Evolutionary conservation across 768 basidiomycete species (phyloP).

Genomic region (Auriscalpium orientale): DNA sequence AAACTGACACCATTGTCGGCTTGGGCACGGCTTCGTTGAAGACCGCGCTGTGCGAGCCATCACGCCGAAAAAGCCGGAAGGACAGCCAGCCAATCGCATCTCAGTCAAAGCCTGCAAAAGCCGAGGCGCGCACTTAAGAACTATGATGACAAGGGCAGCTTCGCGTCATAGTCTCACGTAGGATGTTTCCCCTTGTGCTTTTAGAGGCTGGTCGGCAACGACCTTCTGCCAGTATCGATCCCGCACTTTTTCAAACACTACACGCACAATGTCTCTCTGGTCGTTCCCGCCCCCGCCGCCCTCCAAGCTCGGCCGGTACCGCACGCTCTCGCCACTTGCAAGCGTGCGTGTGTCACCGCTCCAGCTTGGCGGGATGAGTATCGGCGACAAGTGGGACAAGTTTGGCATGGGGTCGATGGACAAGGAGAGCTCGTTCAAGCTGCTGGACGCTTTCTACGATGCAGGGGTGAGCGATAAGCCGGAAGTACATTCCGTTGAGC

Average conservation of each 20-base stretch:
- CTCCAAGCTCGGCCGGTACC: slow-evolving; percentile 12
- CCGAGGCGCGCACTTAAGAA: too few species aligned
- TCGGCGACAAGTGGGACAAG: slow-evolving; percentile 13
- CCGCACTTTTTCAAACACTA: not conserved
- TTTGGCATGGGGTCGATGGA: slow-evolving; percentile 29
- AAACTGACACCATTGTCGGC: too few species aligned
- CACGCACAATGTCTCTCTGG: not conserved
- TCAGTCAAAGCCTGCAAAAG: too few species aligned
- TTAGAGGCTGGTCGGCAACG: too few species aligned
- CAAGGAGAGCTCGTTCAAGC: slow-evolving; percentile 28
- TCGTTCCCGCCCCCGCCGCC: not conserved
- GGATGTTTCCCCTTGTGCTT: too few species aligned
- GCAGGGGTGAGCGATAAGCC: slow-evolving; percentile 11
- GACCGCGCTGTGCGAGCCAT: too few species aligned
- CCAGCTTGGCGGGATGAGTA: slow-evolving; percentile 17
- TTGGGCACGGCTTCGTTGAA: too few species aligned
- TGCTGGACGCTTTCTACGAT: slow-evolving; percentile 30
- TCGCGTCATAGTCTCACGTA: too few species aligned
- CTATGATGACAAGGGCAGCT: too few species aligned
- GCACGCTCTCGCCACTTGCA: slow-evolving; percentile 12
- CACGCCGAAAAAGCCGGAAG: too few species aligned
- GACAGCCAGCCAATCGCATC: too few species aligned
- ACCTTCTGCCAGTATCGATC: too few species aligned
- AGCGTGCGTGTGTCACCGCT: slow-evolving; percentile 22
- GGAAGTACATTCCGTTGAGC: not conserved